Evolutionary conservation across 768 basidiomycete genomes (phyloP), one percentile per base, ranked within the genome.

Genomic region (Lactarius tabidus): DNA sequence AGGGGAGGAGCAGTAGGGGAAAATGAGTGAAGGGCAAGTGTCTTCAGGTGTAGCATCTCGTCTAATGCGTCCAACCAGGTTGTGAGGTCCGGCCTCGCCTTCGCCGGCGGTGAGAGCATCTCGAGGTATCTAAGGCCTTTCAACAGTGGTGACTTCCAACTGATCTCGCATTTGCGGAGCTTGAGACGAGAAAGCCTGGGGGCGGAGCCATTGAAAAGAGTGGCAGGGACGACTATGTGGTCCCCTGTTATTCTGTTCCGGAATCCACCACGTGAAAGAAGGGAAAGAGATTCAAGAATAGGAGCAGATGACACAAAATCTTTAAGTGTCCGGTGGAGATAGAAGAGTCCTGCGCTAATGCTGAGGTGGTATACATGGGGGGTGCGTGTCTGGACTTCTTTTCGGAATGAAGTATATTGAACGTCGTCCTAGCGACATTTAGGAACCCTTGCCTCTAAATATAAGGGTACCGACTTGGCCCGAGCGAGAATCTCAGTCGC

Each of bases 151-250:
- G 33, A 33, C 33, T 33, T 33, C 33, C 33, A 33, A 33, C 35
- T 17, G 33, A 64, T 57, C 29, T 64, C 63, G 33, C 43, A 64
- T 1, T 48, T 26, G 7, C 31, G 6, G 20, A 64, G 43, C 14
- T 53, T 23, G 29, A 64, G 31, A 15, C 51, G 45, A 23, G 35
- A 45, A 18, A 64, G 56, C 33, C 51, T 64, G 26, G 63, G 63
- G 14, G 57, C 28, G 23, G 33, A 9, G 1, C 48, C 57, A 20
- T 18, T 31, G 56, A 64, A 58, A n/a, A 43, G 20, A n/a, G 43
- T n/a, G 41, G 20, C 41, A n/a, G 57, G 28, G 29, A 53, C 29
- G 10, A 15, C 2, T 31, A 28, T 4, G 33, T 33, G 33, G 33
- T 33, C 33, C 8, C 33, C 14, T 53, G 33, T 14, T 29, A 28